Evolutionary conservation across 257 asterid genomes (phyloP).

Genomic region (Dorcoceras hygrometricum): DNA sequence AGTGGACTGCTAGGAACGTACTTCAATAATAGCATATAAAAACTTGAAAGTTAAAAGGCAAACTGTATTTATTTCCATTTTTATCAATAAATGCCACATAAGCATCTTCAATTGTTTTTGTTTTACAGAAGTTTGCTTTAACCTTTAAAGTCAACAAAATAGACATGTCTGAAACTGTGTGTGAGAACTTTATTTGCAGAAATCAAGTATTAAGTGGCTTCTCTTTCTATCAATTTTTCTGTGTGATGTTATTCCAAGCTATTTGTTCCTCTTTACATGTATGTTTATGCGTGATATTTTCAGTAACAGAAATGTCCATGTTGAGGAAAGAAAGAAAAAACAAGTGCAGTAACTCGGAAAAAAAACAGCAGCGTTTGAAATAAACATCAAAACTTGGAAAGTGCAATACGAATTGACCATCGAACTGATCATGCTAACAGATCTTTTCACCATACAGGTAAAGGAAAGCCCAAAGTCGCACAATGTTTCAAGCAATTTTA

Average conservation of each 20-base stretch:
- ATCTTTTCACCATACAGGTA: neutral
- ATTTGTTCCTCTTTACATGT: neutral
- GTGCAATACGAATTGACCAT: neutral
- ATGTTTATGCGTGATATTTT: neutral
- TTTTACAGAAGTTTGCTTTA: neutral
- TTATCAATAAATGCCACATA: neutral
- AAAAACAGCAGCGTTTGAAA: neutral
- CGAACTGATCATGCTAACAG: neutral
- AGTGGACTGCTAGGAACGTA: neutral
- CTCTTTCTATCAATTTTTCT: neutral
- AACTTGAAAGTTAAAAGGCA: too few species aligned
- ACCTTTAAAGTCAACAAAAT: neutral
- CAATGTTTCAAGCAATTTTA: constrained; percentile 10
- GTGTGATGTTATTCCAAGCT: constrained; percentile 7
- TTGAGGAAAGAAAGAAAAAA: neutral
- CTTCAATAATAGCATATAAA: too few species aligned
- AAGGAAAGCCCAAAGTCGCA: neutral
- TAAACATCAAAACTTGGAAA: constrained; percentile 1
- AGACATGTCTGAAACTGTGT: neutral
- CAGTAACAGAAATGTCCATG: neutral
- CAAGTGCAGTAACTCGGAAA: neutral
- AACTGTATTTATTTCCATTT: neutral
- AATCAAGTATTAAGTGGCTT: too few species aligned
- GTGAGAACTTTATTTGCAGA: neutral
- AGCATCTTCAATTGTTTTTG: neutral